Evolutionary conservation across 2,329 filamentous ascomycete genomes (phyloP).

Genomic region (Graphilbum fragrans): DNA sequence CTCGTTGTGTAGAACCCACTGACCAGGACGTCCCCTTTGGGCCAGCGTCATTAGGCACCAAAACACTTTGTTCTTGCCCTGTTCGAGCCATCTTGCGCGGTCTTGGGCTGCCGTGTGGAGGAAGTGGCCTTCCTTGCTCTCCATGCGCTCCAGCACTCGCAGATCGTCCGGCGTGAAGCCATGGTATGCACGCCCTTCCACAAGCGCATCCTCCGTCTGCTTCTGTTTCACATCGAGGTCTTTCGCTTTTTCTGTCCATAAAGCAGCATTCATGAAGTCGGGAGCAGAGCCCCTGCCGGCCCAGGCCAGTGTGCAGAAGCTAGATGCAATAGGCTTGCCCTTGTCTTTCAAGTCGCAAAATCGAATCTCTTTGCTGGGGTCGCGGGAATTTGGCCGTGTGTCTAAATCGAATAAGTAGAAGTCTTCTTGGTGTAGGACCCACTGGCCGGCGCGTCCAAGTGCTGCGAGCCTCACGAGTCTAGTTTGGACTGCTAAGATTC

Average conservation of each 20-base stretch:
- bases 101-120: not conserved
- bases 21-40: not conserved
- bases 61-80: not conserved
- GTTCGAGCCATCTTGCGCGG: not conserved
- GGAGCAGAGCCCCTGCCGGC: not conserved
- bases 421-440: slow-evolving; percentile 3
- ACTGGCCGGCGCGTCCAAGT: slow-evolving; percentile 2
- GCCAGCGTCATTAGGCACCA: not conserved
- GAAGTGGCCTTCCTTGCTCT: not conserved
- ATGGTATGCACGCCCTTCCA: not conserved
- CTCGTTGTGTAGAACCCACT: slow-evolving; percentile 4
- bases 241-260: not conserved
- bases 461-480: too few relatives aligned
- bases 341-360: not conserved
- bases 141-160: not conserved
- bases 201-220: not conserved
- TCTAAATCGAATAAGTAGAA: not conserved
- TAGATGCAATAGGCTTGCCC: not conserved
- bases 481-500: too few relatives aligned
- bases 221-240: too few relatives aligned
- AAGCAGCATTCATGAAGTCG: not conserved
- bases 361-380: not conserved
- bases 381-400: slow-evolving; percentile 1
- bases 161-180: slow-evolving; percentile 1
- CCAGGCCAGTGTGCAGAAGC: not conserved